Evolutionary conservation across 139 green algal species (phyloP).

Genomic region (Pleodorina starrii): DNA sequence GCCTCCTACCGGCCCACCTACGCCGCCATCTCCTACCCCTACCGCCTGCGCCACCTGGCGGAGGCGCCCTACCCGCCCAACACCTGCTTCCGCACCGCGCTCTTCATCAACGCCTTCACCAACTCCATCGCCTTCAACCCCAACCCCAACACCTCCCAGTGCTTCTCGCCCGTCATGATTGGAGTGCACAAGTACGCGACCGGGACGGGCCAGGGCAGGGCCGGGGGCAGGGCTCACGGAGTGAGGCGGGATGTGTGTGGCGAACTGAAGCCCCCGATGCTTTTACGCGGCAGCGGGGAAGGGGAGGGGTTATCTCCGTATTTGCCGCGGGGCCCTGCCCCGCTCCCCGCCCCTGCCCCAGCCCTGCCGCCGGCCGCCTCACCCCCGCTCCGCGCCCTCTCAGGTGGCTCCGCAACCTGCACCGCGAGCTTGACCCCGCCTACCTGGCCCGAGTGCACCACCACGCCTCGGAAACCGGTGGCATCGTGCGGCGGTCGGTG

Average conservation of each 20-base stretch:
- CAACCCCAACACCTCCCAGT: slow-evolving; percentile 24
- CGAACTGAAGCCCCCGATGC: no score
- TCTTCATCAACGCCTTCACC: slow-evolving; percentile 52
- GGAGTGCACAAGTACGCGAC: slow-evolving; percentile 24
- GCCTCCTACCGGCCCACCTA: slow-evolving; percentile 50
- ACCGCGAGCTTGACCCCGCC: slow-evolving; percentile 42
- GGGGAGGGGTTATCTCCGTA: no score
- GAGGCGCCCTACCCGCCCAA: slow-evolving; percentile 45
- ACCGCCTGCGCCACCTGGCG: slow-evolving; percentile 47
- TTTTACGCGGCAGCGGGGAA: no score
- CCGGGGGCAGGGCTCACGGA: no score
- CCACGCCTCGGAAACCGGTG: slow-evolving; percentile 29
- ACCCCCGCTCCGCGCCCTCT: no score
- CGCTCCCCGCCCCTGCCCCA: no score
- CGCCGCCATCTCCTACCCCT: slow-evolving; percentile 52
- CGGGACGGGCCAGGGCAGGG: no score
- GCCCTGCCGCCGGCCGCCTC: no score
- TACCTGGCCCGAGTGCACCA: slow-evolving; percentile 36
- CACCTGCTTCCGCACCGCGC: slow-evolving; percentile 49
- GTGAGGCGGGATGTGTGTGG: no score
- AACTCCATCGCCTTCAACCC: slow-evolving; percentile 49
- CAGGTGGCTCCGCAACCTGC: slow-evolving; percentile 27
- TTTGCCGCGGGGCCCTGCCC: no score
- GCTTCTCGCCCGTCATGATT: slow-evolving; percentile 44
- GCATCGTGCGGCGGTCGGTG: slow-evolving; percentile 29